Evolutionary conservation across 129 eudicot species (phyloP).

Genomic region (Lactuca sativa): DNA sequence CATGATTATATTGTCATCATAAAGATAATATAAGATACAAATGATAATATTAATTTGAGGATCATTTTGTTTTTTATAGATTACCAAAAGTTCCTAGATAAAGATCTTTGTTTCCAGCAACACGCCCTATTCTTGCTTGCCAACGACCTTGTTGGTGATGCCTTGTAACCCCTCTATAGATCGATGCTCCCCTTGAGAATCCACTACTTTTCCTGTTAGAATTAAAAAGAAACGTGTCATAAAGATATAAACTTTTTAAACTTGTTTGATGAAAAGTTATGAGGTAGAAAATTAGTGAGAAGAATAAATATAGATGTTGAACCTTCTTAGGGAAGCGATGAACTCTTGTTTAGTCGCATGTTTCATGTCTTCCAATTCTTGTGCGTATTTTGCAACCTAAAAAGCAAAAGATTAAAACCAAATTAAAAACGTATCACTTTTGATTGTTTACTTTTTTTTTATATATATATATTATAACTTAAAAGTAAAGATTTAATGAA

Average conservation of each 20-base stretch:
- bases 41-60: too few relatives aligned
- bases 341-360: conserved; percentile 80
- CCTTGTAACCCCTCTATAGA: conserved; percentile 93
- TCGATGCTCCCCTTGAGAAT: conserved; percentile 92
- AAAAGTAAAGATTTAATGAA: neutral
- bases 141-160: conserved; percentile 99
- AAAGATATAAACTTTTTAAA: neutral
- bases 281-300: neutral
- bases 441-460: neutral
- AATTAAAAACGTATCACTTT: neutral
- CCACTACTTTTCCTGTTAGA: conserved; percentile 83
- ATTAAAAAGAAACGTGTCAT: neutral
- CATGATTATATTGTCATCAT: neutral
- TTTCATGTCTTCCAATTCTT: conserved; percentile 90
- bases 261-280: neutral
- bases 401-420: neutral
- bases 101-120: conserved; percentile 93
- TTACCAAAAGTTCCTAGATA: conserved; percentile 92
- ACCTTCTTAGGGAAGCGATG: conserved; percentile 94
- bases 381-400: conserved; percentile 65
- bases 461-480: neutral
- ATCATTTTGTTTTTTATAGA: neutral
- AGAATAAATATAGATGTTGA: neutral
- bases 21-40: too few relatives aligned
- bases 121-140: conserved; percentile 99